phyloP scores from a whole-genome alignment of 768 basidiomycete genomes.

The Boletus sensibilis region DNA sequence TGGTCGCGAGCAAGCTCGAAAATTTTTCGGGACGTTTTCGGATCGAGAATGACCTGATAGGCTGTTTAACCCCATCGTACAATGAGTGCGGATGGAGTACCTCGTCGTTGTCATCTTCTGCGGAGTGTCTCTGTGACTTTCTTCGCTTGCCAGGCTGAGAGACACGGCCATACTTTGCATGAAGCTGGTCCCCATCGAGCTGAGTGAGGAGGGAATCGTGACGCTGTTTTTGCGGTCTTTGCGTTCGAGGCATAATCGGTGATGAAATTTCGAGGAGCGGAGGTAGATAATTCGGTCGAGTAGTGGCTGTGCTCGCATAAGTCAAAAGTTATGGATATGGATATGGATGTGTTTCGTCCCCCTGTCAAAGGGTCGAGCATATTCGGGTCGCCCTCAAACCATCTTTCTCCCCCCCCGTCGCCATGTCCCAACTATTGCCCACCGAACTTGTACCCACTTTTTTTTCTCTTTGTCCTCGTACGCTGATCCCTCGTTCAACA shows the following conservation, averaged over 20 bases:
- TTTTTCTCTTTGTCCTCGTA: neutral
- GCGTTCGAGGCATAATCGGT: slow-evolving; percentile 62
- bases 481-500: slow-evolving; percentile 29
- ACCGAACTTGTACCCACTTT: slow-evolving; percentile 15
- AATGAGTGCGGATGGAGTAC: slow-evolving; percentile 35
- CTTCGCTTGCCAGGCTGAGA: slow-evolving; percentile 74
- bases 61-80: slow-evolving; percentile 1
- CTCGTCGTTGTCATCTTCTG: slow-evolving; percentile 58
- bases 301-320: slow-evolving; percentile 12
- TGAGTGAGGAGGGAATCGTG: slow-evolving; percentile 90
- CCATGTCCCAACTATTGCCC: slow-evolving; percentile 27
- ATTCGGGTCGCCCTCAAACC: neutral
- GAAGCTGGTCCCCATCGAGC: slow-evolving; percentile 72
- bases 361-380: neutral
- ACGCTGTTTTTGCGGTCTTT: slow-evolving; percentile 56
- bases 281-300: neutral
- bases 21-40: slow-evolving; percentile 81
- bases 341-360: too few species aligned
- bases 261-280: slow-evolving; percentile 1
- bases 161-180: slow-evolving; percentile 76
- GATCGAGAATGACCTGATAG: slow-evolving; percentile 65
- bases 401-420: neutral
- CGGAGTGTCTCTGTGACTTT: slow-evolving; percentile 49
- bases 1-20: slow-evolving; percentile 92
- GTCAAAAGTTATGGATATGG: neutral